These are phyloP conservation scores for Amborella trichopoda DNA, from an alignment of 164 flowering plant species.

Conservation along the genomic window DNA sequence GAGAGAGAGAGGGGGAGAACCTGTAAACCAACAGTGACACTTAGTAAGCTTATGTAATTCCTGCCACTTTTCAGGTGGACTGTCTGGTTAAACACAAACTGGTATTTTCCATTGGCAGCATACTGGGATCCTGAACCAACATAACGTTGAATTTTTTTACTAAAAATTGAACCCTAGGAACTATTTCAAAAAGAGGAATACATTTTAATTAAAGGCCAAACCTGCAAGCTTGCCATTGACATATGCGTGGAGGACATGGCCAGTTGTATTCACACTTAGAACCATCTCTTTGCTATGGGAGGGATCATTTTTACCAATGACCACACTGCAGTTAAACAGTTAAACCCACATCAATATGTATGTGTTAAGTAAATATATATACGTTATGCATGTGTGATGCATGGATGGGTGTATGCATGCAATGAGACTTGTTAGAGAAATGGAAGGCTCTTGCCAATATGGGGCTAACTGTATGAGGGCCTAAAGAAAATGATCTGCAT, in stretches of 20 bases:
- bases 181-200: not conserved
- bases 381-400: not conserved
- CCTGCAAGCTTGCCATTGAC: constrained; percentile 45
- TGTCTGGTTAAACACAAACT: constrained; percentile 17
- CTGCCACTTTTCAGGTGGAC: constrained; percentile 25
- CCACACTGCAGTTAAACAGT: constrained; percentile 13
- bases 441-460: no score
- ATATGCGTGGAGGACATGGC: constrained; percentile 53
- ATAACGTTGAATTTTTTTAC: not conserved
- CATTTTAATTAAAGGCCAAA: constrained; percentile 3
- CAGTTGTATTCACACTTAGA: constrained; percentile 38
- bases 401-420: not conserved
- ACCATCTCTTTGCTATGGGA: constrained; percentile 24
- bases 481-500: no score
- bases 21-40: constrained; percentile 43
- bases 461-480: no score
- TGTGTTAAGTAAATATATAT: not conserved
- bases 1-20: not conserved
- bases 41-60: constrained; percentile 42
- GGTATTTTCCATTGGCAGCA: constrained; percentile 10
- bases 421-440: no score
- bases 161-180: not conserved
- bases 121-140: constrained; percentile 31
- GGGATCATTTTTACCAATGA: constrained; percentile 19
- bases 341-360: not conserved